Evolutionary conservation across 495 filamentous ascomycete genomes (phyloP).

Genomic region (Podospora fimiseda): DNA sequence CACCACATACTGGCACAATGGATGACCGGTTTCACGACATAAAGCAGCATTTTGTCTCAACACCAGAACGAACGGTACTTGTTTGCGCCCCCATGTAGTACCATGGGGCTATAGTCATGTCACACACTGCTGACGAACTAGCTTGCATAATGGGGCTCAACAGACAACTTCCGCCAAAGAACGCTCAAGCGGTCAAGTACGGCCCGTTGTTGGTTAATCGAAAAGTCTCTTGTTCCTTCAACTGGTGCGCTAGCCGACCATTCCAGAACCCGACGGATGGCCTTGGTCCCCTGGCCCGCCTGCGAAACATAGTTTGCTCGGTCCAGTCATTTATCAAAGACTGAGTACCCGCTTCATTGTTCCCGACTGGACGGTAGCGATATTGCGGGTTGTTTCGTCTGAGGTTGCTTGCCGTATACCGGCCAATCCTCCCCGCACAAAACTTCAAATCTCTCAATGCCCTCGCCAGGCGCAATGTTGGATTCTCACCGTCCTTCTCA

Average conservation of each 20-base stretch:
- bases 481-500: too few species aligned
- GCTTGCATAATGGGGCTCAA: not conserved
- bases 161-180: not conserved
- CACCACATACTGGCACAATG: not conserved
- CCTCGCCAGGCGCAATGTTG: too few species aligned
- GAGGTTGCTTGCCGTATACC: not conserved
- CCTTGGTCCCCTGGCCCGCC: constrained; percentile 7
- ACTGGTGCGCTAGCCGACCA: constrained; percentile 14
- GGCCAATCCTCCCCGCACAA: not conserved
- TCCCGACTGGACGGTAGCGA: constrained; percentile 19
- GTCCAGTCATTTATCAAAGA: constrained; percentile 2
- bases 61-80: not conserved
- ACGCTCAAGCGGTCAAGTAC: not conserved
- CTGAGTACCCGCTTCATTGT: constrained; percentile 2
- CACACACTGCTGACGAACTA: not conserved
- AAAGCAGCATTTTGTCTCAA: not conserved
- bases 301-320: constrained; percentile 18
- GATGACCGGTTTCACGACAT: not conserved
- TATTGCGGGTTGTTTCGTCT: not conserved
- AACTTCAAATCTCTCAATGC: too few species aligned
- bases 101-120: not conserved
- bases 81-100: not conserved
- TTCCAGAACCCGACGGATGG: constrained; percentile 10
- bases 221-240: not conserved
- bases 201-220: not conserved